Conservation (phyloP, 441 rosid genomes). For the Kokia cookei region DNA sequence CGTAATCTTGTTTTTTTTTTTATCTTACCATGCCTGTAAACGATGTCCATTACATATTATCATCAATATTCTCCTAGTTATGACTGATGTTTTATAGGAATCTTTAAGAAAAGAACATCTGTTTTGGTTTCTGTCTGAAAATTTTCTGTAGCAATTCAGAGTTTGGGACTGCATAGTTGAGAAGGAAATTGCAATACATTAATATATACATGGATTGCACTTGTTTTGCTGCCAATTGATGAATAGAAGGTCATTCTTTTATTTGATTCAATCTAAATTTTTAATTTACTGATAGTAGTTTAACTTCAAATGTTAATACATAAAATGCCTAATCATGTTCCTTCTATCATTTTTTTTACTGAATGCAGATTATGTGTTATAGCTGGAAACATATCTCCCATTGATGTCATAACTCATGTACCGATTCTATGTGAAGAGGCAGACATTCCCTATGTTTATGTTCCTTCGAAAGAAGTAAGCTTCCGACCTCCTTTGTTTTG, state of each 20-base stretch:
- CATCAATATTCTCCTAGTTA: not conserved
- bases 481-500: not conserved
- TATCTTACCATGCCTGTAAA: not conserved
- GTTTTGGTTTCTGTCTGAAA: not conserved
- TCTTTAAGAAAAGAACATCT: not conserved
- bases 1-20: not conserved
- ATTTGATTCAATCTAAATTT: not conserved
- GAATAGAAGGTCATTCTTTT: not conserved
- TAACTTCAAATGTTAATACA: not conserved
- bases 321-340: not conserved
- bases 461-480: conserved; percentile 87
- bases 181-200: not conserved
- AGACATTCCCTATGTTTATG: conserved; percentile 74
- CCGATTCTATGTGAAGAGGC: conserved; percentile 69
- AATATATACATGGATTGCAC: not conserved
- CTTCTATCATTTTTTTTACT: not conserved
- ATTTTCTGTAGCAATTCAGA: not conserved
- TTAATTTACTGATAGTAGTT: not conserved
- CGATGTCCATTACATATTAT: not conserved
- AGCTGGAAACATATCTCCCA: conserved; percentile 37
- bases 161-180: not conserved
- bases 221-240: not conserved
- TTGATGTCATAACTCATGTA: conserved; percentile 95
- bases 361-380: conserved; percentile 45
- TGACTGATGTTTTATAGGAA: not conserved